Conservation (phyloP, 768 basidiomycete species). For the Kwoniella shandongensis region DNA sequence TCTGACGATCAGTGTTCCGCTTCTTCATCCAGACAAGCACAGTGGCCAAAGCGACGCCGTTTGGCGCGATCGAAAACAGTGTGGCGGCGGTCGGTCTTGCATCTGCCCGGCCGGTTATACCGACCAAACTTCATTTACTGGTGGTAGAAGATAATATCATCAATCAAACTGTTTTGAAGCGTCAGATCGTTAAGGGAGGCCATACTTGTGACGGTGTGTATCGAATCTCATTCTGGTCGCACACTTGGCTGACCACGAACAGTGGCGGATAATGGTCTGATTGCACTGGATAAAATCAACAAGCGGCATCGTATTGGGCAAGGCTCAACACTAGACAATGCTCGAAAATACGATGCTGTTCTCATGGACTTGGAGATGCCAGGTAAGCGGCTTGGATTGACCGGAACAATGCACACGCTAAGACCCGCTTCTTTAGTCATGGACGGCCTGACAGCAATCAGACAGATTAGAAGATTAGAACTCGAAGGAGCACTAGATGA, state of each 20-base stretch:
- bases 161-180: constrained; percentile 36
- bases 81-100: constrained; percentile 15
- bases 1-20: constrained; percentile 22
- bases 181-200: constrained; percentile 34
- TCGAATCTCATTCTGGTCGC: no score
- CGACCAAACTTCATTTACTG: constrained; percentile 12
- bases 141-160: constrained; percentile 39
- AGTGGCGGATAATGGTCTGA: constrained; percentile 33
- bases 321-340: background rate
- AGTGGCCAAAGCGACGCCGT: background rate
- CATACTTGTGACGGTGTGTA: constrained; percentile 28
- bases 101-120: background rate
- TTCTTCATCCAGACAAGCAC: constrained; percentile 25
- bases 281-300: constrained; percentile 27
- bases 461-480: constrained; percentile 29
- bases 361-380: constrained; percentile 45
- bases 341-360: constrained; percentile 24
- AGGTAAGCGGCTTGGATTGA: constrained; percentile 5
- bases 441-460: constrained; percentile 39
- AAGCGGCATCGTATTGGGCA: background rate
- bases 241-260: no score
- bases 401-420: background rate
- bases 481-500: constrained; percentile 8
- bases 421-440: constrained; percentile 22
- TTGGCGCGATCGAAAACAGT: no score